Base-by-base conservation (phyloP, 768 basidiomycete genomes). In the Roridomyces roridus region DNA sequence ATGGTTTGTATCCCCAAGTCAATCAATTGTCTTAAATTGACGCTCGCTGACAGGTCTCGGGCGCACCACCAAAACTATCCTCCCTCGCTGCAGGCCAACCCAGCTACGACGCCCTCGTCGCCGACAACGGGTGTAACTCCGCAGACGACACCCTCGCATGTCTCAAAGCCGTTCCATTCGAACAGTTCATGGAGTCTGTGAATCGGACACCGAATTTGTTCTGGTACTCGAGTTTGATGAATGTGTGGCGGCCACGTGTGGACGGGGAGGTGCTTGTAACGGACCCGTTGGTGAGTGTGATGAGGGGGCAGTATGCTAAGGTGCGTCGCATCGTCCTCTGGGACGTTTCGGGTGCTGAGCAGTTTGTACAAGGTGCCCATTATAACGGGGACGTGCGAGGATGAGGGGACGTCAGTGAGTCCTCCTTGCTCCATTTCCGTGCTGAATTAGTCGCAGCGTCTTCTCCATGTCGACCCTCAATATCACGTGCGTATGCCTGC, bases 231-330 rank as follows among this genome's bases (percentile, higher is more conserved):
- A 69, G 70, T 21, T 46, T 76, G 29, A 51, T 53, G 0, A 50
- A 71, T 34, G 70, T 71, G 2, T 80, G 76, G 75, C 36, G 65
- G 12, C 80, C 79, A 5, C 66, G 73, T 8, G 70, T 75, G 2
- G 80, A 81, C 44, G 77, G 76, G 0, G 61, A 68, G 0, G 74
- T 81, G 51, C 39, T 81, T 20, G 62, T 63, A 1, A 71, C 68
- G 2, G 53, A 68, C 34, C 78, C 77, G 0, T 64, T 72, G 25
- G 40, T 55, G 7, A 66, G 75, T 1, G 66, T 80, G 0, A 55
- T 64, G 36, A 60, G 70, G n/a, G 78, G 78, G 12, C 64, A 59
- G 15, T 69, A 76, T 15, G 71, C 74, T 15, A 57, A 71, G 46
- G 71, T 73, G 9, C 6, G 6, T 11, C 4, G 11, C 15, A 21